Evolutionary conservation across 192 early-diverging fungal species (phyloP), one percentile per base, ranked within the genome.

Genomic region (Backusella luteola): DNA sequence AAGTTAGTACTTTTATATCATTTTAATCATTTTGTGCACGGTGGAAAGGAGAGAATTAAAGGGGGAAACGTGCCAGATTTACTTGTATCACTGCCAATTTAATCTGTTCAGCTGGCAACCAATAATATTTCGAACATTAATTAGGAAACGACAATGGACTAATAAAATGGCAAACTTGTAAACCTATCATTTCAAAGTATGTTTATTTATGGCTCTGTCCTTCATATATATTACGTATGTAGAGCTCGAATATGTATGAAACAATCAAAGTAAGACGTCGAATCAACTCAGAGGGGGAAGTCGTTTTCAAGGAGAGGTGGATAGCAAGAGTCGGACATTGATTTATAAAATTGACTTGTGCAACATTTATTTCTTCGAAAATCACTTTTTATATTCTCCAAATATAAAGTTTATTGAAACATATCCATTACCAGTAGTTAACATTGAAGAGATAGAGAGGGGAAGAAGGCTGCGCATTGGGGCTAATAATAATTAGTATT

Each of bases 281-380:
- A 63, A 63, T 63, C 9, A 63, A 32, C 23, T 29, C 23, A 63
- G 56, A 63, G 26, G 11, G 23, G 26, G 26, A 29, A 29, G 26
- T 23, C 12, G 56, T 12, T 63, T 63, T 63, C 56, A 63, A 63
- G 56, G 56, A 63, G 53, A 56, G 53, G 23, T 49, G 46, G 12
- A 63, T 63, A 26, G 56, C 56, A 49, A n/a, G 9, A 63, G 3
- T 29, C 56, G 56, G 56, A 63, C 56, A 12, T 63, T 63, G 21
- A 63, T 63, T 63, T 63, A 26, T 63, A 63, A 63, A 63, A 63
- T 63, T 63, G 56, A 63, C 56, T 63, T 63, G 56, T 63, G 26
- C 56, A 23, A 63, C 56, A 23, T 63, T 63, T 26, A 29, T 63
- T 63, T 29, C 53, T 59, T 59, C 21, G 53, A 59, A 59, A 59